Percentiles rank a stretch among this genome's conserved stretches.
Evolutionary conservation across 192 early-diverging fungal species (phyloP).

Genomic region (Backusella tarrabulga): DNA sequence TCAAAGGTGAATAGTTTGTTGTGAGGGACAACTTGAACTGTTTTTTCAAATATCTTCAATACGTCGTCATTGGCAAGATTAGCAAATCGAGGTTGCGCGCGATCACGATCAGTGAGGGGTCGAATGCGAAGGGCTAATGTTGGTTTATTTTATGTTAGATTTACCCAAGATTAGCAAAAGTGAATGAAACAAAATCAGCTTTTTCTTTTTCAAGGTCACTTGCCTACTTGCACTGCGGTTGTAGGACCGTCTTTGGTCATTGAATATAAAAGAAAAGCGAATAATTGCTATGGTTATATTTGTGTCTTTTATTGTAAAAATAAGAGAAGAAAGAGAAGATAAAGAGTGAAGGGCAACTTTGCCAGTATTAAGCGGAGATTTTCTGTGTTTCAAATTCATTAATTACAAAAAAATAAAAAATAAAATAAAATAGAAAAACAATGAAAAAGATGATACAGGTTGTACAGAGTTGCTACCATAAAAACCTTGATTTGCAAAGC

Average conservation of each 20-base stretch:
- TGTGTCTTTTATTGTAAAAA: background rate
- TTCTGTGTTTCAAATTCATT: background rate
- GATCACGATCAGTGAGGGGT: constrained; percentile 31
- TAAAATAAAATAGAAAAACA: background rate
- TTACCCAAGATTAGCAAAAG: background rate
- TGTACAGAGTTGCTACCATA: background rate
- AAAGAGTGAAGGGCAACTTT: background rate
- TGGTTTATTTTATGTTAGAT: constrained; percentile 6
- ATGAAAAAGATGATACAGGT: background rate
- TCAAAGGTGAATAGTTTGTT: constrained; percentile 33
- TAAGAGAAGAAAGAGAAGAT: background rate
- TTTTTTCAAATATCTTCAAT: constrained; percentile 26
- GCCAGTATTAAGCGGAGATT: background rate
- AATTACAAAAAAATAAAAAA: constrained; percentile 3
- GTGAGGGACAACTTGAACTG: constrained; percentile 32
- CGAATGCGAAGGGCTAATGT: constrained; percentile 32
- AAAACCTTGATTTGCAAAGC: background rate
- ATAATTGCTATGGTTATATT: background rate
- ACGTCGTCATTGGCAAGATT: constrained; percentile 28
- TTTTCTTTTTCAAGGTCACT: background rate
- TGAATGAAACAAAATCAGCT: background rate
- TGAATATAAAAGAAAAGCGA: constrained; percentile 1
- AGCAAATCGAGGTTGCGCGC: constrained; percentile 35
- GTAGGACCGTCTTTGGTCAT: constrained; percentile 33
- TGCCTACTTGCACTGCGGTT: constrained; percentile 41